These are phyloP conservation scores for Pyrenochaeta sp. DNA, from an alignment of 2,329 filamentous ascomycete species.

Conservation along the genomic window DNA sequence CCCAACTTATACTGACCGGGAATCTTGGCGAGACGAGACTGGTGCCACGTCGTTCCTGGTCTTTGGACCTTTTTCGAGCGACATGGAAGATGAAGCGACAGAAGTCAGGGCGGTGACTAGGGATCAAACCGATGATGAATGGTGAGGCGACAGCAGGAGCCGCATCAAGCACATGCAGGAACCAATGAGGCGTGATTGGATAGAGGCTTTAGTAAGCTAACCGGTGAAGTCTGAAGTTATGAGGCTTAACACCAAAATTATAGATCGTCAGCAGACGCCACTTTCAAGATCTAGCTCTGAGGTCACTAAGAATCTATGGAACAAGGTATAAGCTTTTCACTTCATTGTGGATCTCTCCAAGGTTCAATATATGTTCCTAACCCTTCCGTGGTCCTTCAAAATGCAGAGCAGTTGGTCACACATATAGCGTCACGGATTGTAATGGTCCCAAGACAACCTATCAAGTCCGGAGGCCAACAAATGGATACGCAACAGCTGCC, in stretches of 20 bases:
- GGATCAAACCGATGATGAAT: background rate
- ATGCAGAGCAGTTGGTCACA: no score
- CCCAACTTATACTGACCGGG: slow-evolving; percentile 8
- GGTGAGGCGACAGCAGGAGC: background rate
- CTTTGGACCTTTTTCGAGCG: background rate
- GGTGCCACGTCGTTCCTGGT: slow-evolving; percentile 1
- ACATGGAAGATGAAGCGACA: background rate
- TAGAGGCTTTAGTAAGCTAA: background rate
- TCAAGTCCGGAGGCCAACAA: slow-evolving; percentile 4
- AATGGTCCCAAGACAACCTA: no score
- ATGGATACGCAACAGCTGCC: slow-evolving; percentile 32
- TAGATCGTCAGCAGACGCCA: no score
- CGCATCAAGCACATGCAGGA: background rate
- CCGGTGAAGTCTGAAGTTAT: background rate
- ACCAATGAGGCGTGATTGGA: background rate
- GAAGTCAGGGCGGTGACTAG: background rate
- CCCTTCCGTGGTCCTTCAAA: no score
- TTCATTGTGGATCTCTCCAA: no score
- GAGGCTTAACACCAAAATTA: no score
- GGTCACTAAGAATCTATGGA: no score
- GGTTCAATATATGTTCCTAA: no score
- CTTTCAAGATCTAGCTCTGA: no score
- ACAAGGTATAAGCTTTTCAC: no score
- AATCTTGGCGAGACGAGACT: background rate
- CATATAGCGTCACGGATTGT: no score